Conservation (phyloP, 345 rosid species). For the Stellera chamaejasme region DNA sequence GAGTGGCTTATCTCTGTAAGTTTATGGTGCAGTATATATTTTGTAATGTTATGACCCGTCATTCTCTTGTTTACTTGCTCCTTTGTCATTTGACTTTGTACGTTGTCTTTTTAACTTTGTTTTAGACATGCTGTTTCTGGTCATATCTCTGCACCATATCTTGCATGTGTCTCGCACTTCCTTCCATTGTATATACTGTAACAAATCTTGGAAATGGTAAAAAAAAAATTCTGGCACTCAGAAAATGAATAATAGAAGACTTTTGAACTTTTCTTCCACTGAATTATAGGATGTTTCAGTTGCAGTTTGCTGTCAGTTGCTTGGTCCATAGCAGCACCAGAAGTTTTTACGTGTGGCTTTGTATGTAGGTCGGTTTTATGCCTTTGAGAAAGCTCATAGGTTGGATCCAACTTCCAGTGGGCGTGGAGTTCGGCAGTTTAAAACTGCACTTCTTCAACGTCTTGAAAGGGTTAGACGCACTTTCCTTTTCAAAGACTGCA, state of each 20-base stretch:
- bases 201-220: too few relatives aligned
- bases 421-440: conserved; percentile 98
- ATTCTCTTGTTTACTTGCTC: conserved; percentile 1
- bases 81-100: not conserved
- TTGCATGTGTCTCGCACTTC: too few relatives aligned
- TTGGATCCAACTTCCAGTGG: conserved; percentile 98
- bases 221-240: not conserved
- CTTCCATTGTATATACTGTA: too few relatives aligned
- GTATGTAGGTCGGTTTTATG: conserved; percentile 85
- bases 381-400: conserved; percentile 95
- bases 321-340: not conserved
- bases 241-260: too few relatives aligned
- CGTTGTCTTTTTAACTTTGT: too few relatives aligned
- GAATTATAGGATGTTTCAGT: not conserved
- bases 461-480: conserved; percentile 69
- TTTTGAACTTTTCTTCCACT: not conserved
- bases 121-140: too few relatives aligned
- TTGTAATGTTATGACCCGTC: not conserved
- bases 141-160: too few relatives aligned
- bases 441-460: conserved; percentile 98
- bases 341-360: not conserved
- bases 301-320: not conserved
- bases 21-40: not conserved
- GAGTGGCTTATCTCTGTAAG: conserved; percentile 98
- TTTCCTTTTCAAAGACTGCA: not conserved